These are phyloP conservation scores for Cutaneotrichosporon sp. DNA, from an alignment of 1,284 basidiomycete genomes.

Conservation along the genomic window DNA sequence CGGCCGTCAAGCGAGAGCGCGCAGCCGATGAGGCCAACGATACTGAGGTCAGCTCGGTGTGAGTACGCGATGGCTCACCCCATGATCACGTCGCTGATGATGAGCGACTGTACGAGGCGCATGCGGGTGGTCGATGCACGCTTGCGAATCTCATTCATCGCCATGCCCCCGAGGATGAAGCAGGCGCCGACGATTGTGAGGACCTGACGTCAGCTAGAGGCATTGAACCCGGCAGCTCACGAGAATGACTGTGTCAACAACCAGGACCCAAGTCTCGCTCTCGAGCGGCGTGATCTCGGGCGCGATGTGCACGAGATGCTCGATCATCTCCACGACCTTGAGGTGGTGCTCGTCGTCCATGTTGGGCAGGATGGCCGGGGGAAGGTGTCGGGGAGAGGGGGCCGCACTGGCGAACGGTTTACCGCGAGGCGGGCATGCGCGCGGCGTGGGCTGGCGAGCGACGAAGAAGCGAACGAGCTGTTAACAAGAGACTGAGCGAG, in stretches of 20 bases:
- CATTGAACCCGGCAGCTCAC: too few species aligned
- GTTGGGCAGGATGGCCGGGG: background rate
- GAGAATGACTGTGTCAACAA: conserved; percentile 47
- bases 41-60: conserved; percentile 17
- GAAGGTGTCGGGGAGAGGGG: background rate
- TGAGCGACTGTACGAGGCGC: conserved; percentile 49
- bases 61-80: too few species aligned
- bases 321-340: background rate
- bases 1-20: conserved; percentile 29
- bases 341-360: background rate
- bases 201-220: conserved; percentile 26
- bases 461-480: too few species aligned
- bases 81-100: conserved; percentile 48
- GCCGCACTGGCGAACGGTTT: background rate
- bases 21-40: conserved; percentile 40
- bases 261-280: conserved; percentile 38
- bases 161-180: conserved; percentile 39
- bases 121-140: conserved; percentile 48
- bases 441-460: background rate
- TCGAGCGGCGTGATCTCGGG: conserved; percentile 23
- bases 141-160: conserved; percentile 39
- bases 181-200: conserved; percentile 43
- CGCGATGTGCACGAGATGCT: conserved; percentile 18
- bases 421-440: background rate
- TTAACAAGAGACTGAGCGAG: background rate